Evolutionary conservation across 202 grass and related monocot species (phyloP).

Genomic region (Hordeum pubiflorum): DNA sequence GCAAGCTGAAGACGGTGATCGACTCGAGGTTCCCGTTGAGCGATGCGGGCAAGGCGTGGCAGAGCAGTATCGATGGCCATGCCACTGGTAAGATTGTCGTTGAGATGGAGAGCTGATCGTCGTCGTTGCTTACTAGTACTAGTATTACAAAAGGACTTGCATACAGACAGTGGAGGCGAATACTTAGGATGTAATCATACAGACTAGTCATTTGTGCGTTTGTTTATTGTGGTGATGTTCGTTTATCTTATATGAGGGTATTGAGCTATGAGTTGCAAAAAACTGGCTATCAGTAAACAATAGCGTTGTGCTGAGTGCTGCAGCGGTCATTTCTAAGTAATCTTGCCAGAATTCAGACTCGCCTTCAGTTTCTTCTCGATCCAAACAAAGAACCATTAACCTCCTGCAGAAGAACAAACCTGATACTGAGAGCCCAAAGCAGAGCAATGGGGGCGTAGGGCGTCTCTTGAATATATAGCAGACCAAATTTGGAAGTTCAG

Average conservation of each 20-base stretch:
- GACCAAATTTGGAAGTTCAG: not conserved
- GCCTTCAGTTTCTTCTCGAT: not conserved
- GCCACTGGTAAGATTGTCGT: slow-evolving; percentile 74
- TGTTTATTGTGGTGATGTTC: not conserved
- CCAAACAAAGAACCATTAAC: not conserved
- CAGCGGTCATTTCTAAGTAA: not conserved
- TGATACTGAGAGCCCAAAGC: not conserved
- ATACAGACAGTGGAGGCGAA: not conserved
- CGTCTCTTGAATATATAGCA: too few relatives aligned
- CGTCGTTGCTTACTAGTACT: not conserved
- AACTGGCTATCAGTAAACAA: not conserved
- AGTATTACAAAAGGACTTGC: not conserved
- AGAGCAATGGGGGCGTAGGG: not conserved
- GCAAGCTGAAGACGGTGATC: slow-evolving; percentile 17
- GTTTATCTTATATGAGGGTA: not conserved
- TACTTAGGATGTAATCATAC: not conserved
- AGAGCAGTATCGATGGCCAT: slow-evolving; percentile 72
- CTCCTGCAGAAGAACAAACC: not conserved
- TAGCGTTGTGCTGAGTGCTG: too few relatives aligned
- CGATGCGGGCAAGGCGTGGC: slow-evolving; percentile 50
- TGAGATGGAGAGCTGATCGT: slow-evolving; percentile 28
- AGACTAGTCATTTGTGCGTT: not conserved
- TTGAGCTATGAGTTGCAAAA: not conserved
- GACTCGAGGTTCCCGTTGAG: slow-evolving; percentile 44
- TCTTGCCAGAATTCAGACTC: not conserved